Evolutionary conservation across 306 rosid species (phyloP).

Genomic region (Ammopiptanthus mongolicus): DNA sequence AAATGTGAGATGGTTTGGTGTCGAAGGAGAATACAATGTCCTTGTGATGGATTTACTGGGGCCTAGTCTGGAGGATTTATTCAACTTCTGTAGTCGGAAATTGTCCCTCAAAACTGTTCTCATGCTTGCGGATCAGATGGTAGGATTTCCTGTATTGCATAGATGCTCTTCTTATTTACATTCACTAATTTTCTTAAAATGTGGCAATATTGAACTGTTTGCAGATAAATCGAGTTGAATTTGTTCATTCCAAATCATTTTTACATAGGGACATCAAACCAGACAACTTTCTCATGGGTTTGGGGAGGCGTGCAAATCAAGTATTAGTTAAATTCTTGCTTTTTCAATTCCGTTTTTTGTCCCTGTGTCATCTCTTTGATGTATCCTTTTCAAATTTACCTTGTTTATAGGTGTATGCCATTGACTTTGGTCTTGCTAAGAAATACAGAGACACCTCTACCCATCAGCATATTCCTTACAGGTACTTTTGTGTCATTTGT

Average conservation of each 20-base stretch:
- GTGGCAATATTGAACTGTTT: slow-evolving; percentile 14
- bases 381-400: slow-evolving; percentile 8
- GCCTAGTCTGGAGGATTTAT: slow-evolving; percentile 94
- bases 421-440: slow-evolving; percentile 97
- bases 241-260: slow-evolving; percentile 82
- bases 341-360: not conserved
- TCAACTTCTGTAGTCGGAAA: slow-evolving; percentile 92
- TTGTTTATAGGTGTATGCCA: slow-evolving; percentile 63
- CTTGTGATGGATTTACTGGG: slow-evolving; percentile 96
- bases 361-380: slow-evolving; percentile 3
- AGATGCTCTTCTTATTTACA: not conserved
- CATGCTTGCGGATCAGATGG: slow-evolving; percentile 99
- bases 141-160: slow-evolving; percentile 29
- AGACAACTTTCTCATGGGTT: slow-evolving; percentile 95
- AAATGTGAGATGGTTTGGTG: slow-evolving; percentile 85
- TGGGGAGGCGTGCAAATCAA: slow-evolving; percentile 98
- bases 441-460: slow-evolving; percentile 85
- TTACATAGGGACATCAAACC: slow-evolving; percentile 97
- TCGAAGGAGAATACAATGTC: slow-evolving; percentile 92
- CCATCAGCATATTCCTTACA: slow-evolving; percentile 92
- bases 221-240: slow-evolving; percentile 93
- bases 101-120: slow-evolving; percentile 94
- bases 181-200: not conserved
- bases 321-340: slow-evolving; percentile 30
- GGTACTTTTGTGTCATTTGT: slow-evolving; percentile 40